phyloP scores from a whole-genome alignment of 176 grass and related monocot species.

The Thalia dealbata region DNA sequence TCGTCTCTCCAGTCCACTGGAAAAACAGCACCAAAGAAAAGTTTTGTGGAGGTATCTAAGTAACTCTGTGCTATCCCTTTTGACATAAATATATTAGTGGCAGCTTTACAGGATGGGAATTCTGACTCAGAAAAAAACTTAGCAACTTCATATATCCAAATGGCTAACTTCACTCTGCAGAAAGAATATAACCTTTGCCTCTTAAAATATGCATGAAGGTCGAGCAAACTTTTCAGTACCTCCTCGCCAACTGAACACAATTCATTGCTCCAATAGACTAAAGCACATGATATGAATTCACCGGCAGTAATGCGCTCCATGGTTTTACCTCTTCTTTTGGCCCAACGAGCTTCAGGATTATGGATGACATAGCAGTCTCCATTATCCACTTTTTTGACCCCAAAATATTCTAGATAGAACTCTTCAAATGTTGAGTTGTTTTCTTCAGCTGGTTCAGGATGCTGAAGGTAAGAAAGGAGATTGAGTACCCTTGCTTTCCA shows the following conservation, averaged over 20 bases:
- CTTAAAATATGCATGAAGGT: slow-evolving; percentile 19
- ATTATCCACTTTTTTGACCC: slow-evolving; percentile 36
- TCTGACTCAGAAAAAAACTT: slow-evolving; percentile 35
- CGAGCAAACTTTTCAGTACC: slow-evolving; percentile 41
- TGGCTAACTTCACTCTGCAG: slow-evolving; percentile 16
- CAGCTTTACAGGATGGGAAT: slow-evolving; percentile 13
- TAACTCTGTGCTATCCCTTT: neutral
- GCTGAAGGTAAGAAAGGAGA: slow-evolving; percentile 23
- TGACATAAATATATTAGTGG: no score
- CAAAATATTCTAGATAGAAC: slow-evolving; percentile 56
- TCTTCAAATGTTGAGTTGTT: slow-evolving; percentile 28
- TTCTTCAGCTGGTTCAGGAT: neutral
- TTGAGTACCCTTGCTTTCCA: slow-evolving; percentile 35
- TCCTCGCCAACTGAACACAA: slow-evolving; percentile 39
- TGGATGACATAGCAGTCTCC: slow-evolving; percentile 24
- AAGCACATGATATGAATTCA: slow-evolving; percentile 32
- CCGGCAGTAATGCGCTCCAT: slow-evolving; percentile 10
- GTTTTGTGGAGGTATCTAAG: neutral
- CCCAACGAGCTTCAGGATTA: slow-evolving; percentile 49
- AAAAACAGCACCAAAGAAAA: slow-evolving; percentile 33
- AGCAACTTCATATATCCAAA: slow-evolving; percentile 28
- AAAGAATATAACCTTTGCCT: slow-evolving; percentile 11
- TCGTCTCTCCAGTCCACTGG: slow-evolving; percentile 18
- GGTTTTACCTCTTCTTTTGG: slow-evolving; percentile 24
- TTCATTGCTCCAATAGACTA: slow-evolving; percentile 41